These are phyloP conservation scores for Mycena capillaripes DNA, from an alignment of 768 basidiomycete species.

Conservation along the genomic window DNA sequence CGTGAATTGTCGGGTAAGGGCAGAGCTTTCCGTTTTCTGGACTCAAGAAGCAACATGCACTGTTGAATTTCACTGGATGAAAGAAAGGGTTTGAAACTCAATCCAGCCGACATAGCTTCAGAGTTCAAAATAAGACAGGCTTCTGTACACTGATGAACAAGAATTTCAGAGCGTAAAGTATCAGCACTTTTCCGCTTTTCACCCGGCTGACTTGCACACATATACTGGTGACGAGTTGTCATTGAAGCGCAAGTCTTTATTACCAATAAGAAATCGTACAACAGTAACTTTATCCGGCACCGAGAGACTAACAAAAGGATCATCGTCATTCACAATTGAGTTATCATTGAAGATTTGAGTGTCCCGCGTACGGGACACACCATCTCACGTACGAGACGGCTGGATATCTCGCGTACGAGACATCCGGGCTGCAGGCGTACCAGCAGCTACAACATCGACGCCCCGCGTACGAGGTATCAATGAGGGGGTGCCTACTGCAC, in stretches of 20 bases:
- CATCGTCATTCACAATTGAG: neutral
- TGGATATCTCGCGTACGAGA: neutral
- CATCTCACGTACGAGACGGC: conserved; percentile 12
- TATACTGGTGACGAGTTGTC: neutral
- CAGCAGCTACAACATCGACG: neutral
- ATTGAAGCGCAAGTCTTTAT: neutral
- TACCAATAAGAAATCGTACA: too few species aligned
- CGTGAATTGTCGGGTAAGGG: too few species aligned
- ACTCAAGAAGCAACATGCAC: too few species aligned
- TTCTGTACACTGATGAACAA: neutral
- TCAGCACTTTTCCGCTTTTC: neutral
- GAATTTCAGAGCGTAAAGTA: neutral
- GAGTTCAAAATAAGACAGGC: neutral
- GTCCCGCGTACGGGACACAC: neutral
- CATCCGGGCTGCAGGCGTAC: too few species aligned
- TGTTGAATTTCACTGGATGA: too few species aligned
- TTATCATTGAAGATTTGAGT: neutral
- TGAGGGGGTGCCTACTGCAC: too few species aligned
- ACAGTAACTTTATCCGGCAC: too few species aligned
- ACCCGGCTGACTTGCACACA: neutral
- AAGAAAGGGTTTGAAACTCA: neutral
- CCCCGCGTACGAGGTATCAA: too few species aligned
- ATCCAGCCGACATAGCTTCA: neutral
- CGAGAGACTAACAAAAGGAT: neutral
- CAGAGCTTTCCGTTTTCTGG: too few species aligned